Evolutionary conservation across 2,329 filamentous ascomycete species (phyloP), one percentile per base, ranked within the genome.

Genomic region (Epichloe gansuensis): DNA sequence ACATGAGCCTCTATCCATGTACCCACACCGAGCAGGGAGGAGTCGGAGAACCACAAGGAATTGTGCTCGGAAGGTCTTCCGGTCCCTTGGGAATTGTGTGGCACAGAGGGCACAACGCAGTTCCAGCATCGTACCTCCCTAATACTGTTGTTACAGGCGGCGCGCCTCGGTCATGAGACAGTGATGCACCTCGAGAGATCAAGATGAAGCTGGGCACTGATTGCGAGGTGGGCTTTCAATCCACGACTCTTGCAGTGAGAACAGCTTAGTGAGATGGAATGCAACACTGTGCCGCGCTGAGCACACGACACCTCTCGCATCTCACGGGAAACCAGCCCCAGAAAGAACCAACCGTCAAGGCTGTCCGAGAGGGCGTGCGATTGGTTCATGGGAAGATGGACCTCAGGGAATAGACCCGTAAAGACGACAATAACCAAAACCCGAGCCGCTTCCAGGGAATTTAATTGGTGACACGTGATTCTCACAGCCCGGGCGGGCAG

Each of bases 21-120:
- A 35, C 23, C 45, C 49, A 48, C 51, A 44, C 47, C 35, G 11
- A 25, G 50, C 54, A 58, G 53, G 53, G 15, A 39, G 51, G 55
- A 58, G 55, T 58, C 57, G 55, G 55, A 56, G 53, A 52, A 54
- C 46, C 47, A 55, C 35, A 52, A 53, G 48, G 48, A 42, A 48
- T 48, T 52, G 42, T 39, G 48, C 51, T 57, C 53, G 57, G 57
- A 46, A 58, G 53, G 55, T 52, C 57, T 56, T 58, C 57, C 57
- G 57, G 54, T 50, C 41, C 52, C 50, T 47, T 54, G 56, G 52
- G 31, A 48, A 25, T 28, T 37, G 48, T 44, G 48, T 51, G 17
- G 31, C 48, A 51, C 48, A 44, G 31, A 31, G n/a, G 35, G 31
- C 28, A 48, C 44, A n/a, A 17, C 7, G 39, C 17, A 23, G n/a